Evolutionary conservation across 306 rosid species (phyloP).

Genomic region (Quercus agrifolia): DNA sequence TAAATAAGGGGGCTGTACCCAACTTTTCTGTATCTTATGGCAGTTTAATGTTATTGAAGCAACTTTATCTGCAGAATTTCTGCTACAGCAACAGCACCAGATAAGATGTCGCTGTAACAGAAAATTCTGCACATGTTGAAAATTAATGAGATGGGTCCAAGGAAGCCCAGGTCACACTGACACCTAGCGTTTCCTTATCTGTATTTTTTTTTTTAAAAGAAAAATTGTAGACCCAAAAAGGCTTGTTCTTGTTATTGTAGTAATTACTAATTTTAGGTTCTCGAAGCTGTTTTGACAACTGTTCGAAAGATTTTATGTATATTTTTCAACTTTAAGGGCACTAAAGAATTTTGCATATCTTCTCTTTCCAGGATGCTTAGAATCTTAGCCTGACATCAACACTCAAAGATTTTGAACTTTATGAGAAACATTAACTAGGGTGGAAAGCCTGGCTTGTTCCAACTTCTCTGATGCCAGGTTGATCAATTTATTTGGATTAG

Average conservation of each 20-base stretch:
- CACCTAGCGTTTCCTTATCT: background rate
- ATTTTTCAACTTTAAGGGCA: background rate
- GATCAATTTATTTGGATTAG: background rate
- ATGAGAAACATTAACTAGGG: background rate
- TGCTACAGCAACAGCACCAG: too few species aligned
- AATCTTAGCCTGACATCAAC: background rate
- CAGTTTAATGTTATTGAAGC: background rate
- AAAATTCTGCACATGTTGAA: background rate
- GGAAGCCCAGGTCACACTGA: background rate
- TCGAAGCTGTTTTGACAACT: background rate
- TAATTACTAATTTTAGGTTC: background rate
- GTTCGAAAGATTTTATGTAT: background rate
- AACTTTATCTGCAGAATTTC: too few species aligned
- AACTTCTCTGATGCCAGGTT: background rate
- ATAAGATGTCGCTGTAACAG: too few species aligned
- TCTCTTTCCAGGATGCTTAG: background rate
- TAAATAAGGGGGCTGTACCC: background rate
- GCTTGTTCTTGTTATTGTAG: background rate
- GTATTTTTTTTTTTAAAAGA: background rate
- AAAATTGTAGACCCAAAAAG: background rate
- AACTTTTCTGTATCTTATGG: background rate
- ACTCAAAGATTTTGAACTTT: background rate
- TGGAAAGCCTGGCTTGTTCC: background rate
- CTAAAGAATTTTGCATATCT: background rate
- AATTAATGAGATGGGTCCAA: background rate